These are phyloP conservation scores for Rhytidhysteron rufulum DNA, from an alignment of 2,329 filamentous ascomycete genomes.

Conservation along the genomic window DNA sequence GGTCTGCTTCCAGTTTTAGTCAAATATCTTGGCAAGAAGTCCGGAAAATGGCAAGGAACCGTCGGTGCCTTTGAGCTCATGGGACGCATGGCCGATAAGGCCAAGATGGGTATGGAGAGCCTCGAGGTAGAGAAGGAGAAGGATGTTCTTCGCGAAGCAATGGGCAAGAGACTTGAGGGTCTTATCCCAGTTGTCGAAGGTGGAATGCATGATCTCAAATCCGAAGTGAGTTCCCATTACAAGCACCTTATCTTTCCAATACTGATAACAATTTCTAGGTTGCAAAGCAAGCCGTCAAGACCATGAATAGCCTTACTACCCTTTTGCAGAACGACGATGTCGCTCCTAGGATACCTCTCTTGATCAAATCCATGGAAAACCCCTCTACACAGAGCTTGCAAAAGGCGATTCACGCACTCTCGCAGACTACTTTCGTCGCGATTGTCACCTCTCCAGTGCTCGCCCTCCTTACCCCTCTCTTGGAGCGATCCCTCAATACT, in stretches of 20 bases:
- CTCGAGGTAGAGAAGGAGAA: constrained; percentile 83
- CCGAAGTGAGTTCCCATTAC: constrained; percentile 55
- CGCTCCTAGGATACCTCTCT: constrained; percentile 80
- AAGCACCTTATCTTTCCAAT: background rate
- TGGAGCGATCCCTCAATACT: constrained; percentile 90
- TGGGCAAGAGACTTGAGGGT: constrained; percentile 81
- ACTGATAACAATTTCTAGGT: constrained; percentile 36
- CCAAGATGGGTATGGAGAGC: constrained; percentile 77
- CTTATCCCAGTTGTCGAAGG: constrained; percentile 88
- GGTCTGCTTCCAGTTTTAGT: constrained; percentile 75
- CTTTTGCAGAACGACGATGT: constrained; percentile 97
- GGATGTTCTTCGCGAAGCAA: constrained; percentile 82
- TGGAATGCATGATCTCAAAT: constrained; percentile 95
- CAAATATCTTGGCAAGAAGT: constrained; percentile 73
- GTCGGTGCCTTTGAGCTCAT: constrained; percentile 81
- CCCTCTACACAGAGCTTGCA: constrained; percentile 83
- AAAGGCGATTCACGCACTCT: constrained; percentile 94
- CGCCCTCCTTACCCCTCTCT: constrained; percentile 86
- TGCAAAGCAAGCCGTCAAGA: constrained; percentile 80
- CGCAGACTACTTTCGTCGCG: constrained; percentile 97
- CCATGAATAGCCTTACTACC: constrained; percentile 86
- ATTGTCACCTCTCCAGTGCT: constrained; percentile 93
- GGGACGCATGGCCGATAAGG: constrained; percentile 92
- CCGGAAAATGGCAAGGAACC: constrained; percentile 96
- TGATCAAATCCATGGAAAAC: constrained; percentile 93